A percentile compares a stretch with the other conserved stretches of the same genome.
Evolutionary conservation across 2,329 filamentous ascomycete species (phyloP).

Genomic region (Xylariaceae sp.): DNA sequence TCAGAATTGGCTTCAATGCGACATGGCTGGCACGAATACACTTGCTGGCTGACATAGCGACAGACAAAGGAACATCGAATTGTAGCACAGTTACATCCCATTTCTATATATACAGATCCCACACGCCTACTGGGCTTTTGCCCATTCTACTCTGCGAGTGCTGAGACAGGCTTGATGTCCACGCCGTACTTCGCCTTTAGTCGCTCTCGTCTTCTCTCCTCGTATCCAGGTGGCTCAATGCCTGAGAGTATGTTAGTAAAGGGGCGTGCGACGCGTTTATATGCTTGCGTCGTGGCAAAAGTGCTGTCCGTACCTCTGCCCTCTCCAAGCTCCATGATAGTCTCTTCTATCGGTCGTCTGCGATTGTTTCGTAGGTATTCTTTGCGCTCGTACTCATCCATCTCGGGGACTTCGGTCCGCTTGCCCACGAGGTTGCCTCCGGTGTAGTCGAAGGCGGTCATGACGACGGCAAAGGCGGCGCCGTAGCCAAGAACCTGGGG

Average conservation of each 20-base stretch:
- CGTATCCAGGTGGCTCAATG: conserved; percentile 77
- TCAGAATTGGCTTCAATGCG: not conserved
- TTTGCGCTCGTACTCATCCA: conserved; percentile 73
- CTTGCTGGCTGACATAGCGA: conserved; percentile 3
- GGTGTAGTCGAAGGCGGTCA: conserved; percentile 62
- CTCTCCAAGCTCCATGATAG: conserved; percentile 77
- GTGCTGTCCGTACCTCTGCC: conserved; percentile 64
- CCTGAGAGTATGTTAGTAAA: conserved; percentile 46
- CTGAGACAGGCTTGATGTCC: conserved; percentile 68
- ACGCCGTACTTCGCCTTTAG: conserved; percentile 86
- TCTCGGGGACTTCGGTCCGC: conserved; percentile 48
- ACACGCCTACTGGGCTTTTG: not conserved
- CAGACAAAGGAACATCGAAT: conserved; percentile 6
- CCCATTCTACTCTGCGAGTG: conserved; percentile 41
- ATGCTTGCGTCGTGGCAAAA: not conserved
- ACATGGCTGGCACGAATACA: conserved; percentile 4
- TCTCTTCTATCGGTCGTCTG: conserved; percentile 74
- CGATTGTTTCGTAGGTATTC: conserved; percentile 71
- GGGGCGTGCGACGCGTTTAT: not conserved
- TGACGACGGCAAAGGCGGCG: conserved; percentile 49
- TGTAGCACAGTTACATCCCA: conserved; percentile 17
- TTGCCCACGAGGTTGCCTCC: conserved; percentile 55
- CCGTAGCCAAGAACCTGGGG: conserved; percentile 64
- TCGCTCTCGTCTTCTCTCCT: conserved; percentile 76
- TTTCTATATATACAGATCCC: conserved; percentile 29